phyloP scores from a whole-genome alignment of 83 land plant genomes.

The Larix sibirica region DNA sequence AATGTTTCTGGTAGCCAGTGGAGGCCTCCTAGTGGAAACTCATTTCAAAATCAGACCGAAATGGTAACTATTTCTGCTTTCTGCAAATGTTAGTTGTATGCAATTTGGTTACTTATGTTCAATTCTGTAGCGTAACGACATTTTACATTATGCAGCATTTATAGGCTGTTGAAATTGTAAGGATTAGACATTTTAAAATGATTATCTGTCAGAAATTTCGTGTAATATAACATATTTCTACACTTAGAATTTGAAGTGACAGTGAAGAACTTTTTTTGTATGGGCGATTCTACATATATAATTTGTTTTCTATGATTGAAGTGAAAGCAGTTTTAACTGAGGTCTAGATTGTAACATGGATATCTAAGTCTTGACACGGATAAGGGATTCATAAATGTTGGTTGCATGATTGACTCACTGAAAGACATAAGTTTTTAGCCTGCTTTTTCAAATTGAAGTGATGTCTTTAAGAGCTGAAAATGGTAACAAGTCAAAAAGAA shows the following conservation, averaged over 20 bases:
- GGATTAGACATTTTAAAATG: neutral
- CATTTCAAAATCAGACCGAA: slow-evolving; percentile 69
- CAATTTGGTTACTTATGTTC: neutral
- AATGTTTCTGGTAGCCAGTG: slow-evolving; percentile 76
- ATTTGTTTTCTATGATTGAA: neutral
- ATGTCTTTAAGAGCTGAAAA: too few relatives aligned
- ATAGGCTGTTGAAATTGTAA: neutral
- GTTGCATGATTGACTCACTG: neutral
- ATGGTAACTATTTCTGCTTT: slow-evolving; percentile 28
- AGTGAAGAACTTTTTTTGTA: too few relatives aligned
- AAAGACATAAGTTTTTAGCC: too few relatives aligned
- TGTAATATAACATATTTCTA: neutral
- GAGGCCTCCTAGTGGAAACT: slow-evolving; percentile 76
- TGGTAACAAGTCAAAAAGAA: too few relatives aligned
- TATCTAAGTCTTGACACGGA: neutral
- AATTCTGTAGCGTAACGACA: neutral
- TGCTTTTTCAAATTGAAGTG: too few relatives aligned
- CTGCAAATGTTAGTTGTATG: neutral
- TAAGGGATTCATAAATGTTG: neutral
- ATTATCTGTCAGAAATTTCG: neutral
- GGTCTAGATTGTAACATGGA: neutral
- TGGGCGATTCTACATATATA: neutral
- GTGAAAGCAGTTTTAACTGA: neutral
- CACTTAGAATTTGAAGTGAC: neutral
- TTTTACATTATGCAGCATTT: neutral